Evolutionary conservation across 805 yeast species (phyloP), one percentile per base, ranked within the genome.

Genomic region (Brettanomyces nanus): DNA sequence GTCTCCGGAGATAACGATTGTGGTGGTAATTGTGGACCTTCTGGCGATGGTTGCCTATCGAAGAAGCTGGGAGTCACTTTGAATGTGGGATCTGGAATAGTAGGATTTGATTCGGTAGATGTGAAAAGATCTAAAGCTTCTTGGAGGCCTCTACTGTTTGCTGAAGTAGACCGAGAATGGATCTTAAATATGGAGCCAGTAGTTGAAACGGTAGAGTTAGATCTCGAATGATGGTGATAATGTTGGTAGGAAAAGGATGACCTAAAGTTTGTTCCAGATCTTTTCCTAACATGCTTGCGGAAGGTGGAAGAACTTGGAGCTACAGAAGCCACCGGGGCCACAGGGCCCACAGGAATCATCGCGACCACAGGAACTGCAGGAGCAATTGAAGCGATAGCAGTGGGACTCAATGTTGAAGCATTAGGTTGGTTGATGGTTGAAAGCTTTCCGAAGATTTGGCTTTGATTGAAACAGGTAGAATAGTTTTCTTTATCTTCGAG

Each of bases 241-340:
- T 31, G 34, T 14, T 31, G 34, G 15, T 11, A 21, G 15, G 25
- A 7, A 26, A 31, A 31, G 10, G 34, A 11, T 3, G 58, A 52
- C 19, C 49, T 19, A 14, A 20, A 45, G 21, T 44, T 19, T 9
- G 58, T 52, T 9, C 43, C 5, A 14, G 28, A 37, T 5, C 37
- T 4, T 43, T 37, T 49, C 48, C 42, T 48, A 45, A 7, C 54
- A 53, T 26, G 51, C 48, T 36, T 46, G 42, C 28, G 35, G 21
- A 18, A 43, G 44, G 36, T 41, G 39, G 19, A 20, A 3, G 22
- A 17, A 57, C 42, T 23, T 23, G 26, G 7, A 23, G 26, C 11
- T 23, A n/a, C n/a, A n/a, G n/a, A n/a, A n/a, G n/a, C n/a, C n/a
- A n/a, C n/a, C n/a, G n/a, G n/a, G n/a, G n/a, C n/a, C n/a, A n/a